Percentiles rank a stretch among this genome's conserved stretches.
phyloP scores from a whole-genome alignment of 2,329 filamentous ascomycete species.

The Clonostachys sp. region DNA sequence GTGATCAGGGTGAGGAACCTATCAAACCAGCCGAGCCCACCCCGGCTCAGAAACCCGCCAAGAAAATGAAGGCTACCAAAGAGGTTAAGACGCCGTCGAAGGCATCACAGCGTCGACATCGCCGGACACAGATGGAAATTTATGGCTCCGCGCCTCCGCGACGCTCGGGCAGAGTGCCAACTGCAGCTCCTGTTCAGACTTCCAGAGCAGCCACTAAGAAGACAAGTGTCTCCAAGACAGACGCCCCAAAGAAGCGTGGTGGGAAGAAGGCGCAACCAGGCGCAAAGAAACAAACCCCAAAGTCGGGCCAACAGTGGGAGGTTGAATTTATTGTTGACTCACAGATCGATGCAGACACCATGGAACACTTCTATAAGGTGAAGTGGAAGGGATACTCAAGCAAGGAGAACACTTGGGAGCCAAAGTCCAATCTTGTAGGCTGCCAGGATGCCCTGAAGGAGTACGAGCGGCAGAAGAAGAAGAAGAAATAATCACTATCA shows the following conservation, averaged over 20 bases:
- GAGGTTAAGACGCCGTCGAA: no score
- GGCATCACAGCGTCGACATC: no score
- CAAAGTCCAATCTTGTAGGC: constrained; percentile 33
- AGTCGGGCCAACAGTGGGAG: constrained; percentile 12
- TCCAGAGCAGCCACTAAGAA: no score
- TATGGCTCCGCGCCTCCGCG: no score
- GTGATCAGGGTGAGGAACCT: no score
- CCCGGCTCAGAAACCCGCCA: no score
- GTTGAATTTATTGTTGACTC: constrained; percentile 42
- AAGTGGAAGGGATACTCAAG: constrained; percentile 47
- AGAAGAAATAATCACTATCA: background rate
- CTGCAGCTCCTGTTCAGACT: no score
- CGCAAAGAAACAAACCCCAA: background rate
- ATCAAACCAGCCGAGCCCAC: no score
- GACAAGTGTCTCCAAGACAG: no score
- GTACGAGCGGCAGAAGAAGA: constrained; percentile 22
- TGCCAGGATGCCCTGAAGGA: constrained; percentile 26
- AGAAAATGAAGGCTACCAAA: no score
- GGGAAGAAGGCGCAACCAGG: background rate
- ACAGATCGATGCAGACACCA: constrained; percentile 26
- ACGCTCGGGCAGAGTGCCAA: no score
- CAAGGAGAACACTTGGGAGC: constrained; percentile 49
- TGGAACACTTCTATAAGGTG: constrained; percentile 37
- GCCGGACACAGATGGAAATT: no score
- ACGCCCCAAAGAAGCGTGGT: background rate